Evolutionary conservation across 2,329 filamentous ascomycete genomes (phyloP).

Genomic region (Keithomyces neogunnii): DNA sequence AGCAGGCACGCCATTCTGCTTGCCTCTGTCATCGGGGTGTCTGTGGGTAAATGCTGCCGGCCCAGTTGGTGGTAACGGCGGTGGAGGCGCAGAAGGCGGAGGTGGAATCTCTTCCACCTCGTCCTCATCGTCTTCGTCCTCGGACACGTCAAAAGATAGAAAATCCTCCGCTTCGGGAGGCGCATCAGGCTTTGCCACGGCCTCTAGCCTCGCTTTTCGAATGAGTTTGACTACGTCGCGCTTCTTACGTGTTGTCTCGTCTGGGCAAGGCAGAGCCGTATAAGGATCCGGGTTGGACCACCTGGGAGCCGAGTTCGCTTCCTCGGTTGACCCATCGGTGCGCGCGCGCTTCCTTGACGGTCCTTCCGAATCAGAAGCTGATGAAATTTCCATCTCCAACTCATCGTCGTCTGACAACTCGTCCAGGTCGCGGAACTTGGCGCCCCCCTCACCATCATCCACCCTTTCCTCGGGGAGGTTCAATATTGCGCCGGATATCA

Average conservation of each 20-base stretch:
- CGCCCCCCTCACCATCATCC: slow-evolving; percentile 33
- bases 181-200: slow-evolving; percentile 36
- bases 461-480: slow-evolving; percentile 37
- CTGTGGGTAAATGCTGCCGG: neutral
- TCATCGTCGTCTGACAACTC: slow-evolving; percentile 56
- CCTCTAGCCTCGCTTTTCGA: slow-evolving; percentile 70
- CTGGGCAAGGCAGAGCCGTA: slow-evolving; percentile 72
- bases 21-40: slow-evolving; percentile 10
- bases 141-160: slow-evolving; percentile 71
- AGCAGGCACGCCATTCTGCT: slow-evolving; percentile 4
- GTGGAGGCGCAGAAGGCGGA: slow-evolving; percentile 13
- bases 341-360: slow-evolving; percentile 29
- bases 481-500: slow-evolving; percentile 36
- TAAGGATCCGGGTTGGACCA: slow-evolving; percentile 98
- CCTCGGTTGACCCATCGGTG: slow-evolving; percentile 19
- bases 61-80: slow-evolving; percentile 1
- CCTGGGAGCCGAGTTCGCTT: slow-evolving; percentile 51
- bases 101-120: slow-evolving; percentile 10
- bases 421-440: slow-evolving; percentile 46
- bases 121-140: slow-evolving; percentile 37
- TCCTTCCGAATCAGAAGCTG: slow-evolving; percentile 24
- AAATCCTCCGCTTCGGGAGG: slow-evolving; percentile 68
- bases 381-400: slow-evolving; percentile 55
- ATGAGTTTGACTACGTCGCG: slow-evolving; percentile 86
- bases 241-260: slow-evolving; percentile 65